phyloP scores from a whole-genome alignment of 495 filamentous ascomycete species.

The Penicillium roqueforti region DNA sequence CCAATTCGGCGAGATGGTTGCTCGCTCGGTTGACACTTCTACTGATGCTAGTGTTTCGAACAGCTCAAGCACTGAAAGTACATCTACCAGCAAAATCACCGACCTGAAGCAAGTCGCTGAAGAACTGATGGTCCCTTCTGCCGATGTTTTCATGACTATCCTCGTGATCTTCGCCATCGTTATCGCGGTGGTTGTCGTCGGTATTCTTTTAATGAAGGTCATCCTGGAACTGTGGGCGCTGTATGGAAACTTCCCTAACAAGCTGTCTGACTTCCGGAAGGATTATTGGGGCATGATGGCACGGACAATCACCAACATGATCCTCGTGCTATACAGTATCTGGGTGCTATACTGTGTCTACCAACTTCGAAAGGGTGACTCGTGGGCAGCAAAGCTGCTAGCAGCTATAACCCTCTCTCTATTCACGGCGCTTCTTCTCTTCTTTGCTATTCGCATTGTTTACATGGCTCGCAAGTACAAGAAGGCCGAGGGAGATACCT shows the following conservation, averaged over 20 bases:
- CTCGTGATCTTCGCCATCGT: slow-evolving; percentile 84
- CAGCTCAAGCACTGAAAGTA: slow-evolving; percentile 29
- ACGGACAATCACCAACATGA: slow-evolving; percentile 84
- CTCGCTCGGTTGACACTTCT: slow-evolving; percentile 50
- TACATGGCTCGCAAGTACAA: slow-evolving; percentile 69
- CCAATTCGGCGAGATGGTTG: slow-evolving; percentile 41
- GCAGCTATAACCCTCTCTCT: slow-evolving; percentile 74
- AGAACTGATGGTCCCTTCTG: slow-evolving; percentile 73
- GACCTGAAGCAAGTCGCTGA: slow-evolving; percentile 75
- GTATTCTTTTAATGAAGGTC: slow-evolving; percentile 86
- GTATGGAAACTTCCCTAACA: slow-evolving; percentile 80
- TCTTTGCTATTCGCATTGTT: slow-evolving; percentile 82
- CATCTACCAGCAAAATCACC: slow-evolving; percentile 48
- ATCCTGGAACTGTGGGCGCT: slow-evolving; percentile 89
- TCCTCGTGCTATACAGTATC: slow-evolving; percentile 87
- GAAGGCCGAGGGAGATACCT: slow-evolving; percentile 66
- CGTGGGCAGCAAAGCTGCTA: slow-evolving; percentile 87
- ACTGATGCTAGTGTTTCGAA: slow-evolving; percentile 43
- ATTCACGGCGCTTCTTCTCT: slow-evolving; percentile 74
- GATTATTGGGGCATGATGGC: slow-evolving; percentile 92
- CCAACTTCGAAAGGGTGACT: slow-evolving; percentile 90
- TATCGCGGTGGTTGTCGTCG: slow-evolving; percentile 76
- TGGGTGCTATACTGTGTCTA: slow-evolving; percentile 97
- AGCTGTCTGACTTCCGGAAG: slow-evolving; percentile 79
- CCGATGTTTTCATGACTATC: slow-evolving; percentile 96